Evolutionary conservation across 768 basidiomycete genomes (phyloP).

Genomic region (Phlebiopsis flavidoalba): DNA sequence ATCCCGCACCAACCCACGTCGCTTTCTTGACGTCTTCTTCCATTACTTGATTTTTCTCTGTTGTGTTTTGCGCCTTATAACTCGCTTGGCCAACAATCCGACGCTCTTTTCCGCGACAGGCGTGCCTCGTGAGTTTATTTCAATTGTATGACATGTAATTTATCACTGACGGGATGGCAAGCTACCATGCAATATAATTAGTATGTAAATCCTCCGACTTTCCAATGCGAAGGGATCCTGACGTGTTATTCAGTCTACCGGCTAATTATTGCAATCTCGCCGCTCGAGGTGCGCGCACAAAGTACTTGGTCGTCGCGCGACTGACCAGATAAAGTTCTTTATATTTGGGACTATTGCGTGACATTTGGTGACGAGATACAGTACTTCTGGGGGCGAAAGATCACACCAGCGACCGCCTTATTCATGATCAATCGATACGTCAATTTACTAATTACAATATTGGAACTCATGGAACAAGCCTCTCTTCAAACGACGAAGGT

Average conservation of each 20-base stretch:
- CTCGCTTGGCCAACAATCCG: background rate
- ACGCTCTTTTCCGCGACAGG: background rate
- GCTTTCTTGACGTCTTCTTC: background rate
- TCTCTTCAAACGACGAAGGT: constrained; percentile 43
- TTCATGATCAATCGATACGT: constrained; percentile 18
- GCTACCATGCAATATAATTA: constrained; percentile 5
- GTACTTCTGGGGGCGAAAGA: constrained; percentile 13
- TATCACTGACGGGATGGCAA: background rate
- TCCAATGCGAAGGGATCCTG: background rate
- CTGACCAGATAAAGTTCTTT: constrained; percentile 6
- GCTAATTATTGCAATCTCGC: constrained; percentile 12
- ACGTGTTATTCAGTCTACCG: constrained; percentile 4
- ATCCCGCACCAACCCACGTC: background rate
- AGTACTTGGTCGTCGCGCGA: background rate
- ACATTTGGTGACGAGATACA: constrained; percentile 15
- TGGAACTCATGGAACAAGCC: constrained; percentile 14
- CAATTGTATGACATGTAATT: background rate
- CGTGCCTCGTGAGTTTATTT: no score
- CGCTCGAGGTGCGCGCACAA: constrained; percentile 11
- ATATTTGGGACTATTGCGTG: constrained; percentile 16
- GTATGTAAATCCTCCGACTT: background rate
- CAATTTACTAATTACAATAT: constrained; percentile 15
- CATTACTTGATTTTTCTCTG: background rate
- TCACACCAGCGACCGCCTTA: constrained; percentile 11
- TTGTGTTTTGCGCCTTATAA: background rate